These are phyloP conservation scores for Candida sithepensis DNA, from an alignment of 805 yeast genomes.

Conservation along the genomic window DNA sequence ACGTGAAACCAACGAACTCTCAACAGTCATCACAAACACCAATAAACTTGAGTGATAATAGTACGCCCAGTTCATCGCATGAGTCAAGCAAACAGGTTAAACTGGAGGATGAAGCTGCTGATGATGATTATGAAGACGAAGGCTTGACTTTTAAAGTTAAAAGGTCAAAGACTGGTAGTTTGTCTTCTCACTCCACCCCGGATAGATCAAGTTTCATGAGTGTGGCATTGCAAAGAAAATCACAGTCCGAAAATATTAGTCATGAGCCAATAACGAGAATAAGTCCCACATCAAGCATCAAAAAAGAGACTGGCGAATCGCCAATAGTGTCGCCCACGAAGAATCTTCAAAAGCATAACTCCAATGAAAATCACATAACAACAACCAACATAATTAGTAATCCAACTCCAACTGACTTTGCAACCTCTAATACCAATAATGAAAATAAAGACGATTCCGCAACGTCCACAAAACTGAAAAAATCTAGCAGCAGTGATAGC, in stretches of 20 bases:
- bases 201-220: constrained; percentile 1
- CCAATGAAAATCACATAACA: no score
- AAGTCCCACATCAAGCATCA: not conserved
- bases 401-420: not conserved
- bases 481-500: not conserved
- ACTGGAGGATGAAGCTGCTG: not conserved
- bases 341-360: not conserved
- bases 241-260: not conserved
- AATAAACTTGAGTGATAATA: not conserved
- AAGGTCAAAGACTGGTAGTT: not conserved
- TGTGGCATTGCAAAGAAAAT: constrained; percentile 1
- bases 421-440: not conserved
- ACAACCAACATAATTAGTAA: no score
- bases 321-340: not conserved
- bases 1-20: not conserved
- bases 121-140: constrained; percentile 7
- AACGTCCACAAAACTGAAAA: not conserved
- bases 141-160: constrained; percentile 4
- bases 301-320: not conserved
- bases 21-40: not conserved
- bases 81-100: not conserved
- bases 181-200: not conserved
- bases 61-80: not conserved
- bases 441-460: not conserved
- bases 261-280: not conserved